Base-by-base conservation (phyloP, 2,329 filamentous ascomycete species). In the Diaporthe ilicicola region DNA sequence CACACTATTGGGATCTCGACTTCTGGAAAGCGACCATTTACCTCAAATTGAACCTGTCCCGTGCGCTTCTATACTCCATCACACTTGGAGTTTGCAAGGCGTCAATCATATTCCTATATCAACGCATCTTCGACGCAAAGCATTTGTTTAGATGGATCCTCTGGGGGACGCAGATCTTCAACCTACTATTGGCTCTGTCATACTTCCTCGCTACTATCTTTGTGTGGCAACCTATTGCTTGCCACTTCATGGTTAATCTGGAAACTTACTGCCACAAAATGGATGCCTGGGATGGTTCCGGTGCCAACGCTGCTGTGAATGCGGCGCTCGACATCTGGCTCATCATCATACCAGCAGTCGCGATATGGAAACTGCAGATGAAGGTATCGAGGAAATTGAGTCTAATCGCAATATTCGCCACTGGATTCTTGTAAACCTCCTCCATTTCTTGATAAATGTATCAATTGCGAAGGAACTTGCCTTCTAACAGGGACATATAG, bases 271-370 rank as follows among this genome's bases (percentile, higher is more conserved):
- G 68, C 44, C 50, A 10, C 5, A 56, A 50, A 12, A 32, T 59
- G 19, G 68, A 70, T 8, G 68, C 39, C n/a, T 70, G 68, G 68
- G 68, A 70, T 27, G 68, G 68, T 53, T 48, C 46, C n/a, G 68
- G 68, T 13, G 68, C 68, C 22, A 65, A 56, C n/a, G 37, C 68
- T 22, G 68, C 68, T 4, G 50, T 70, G n/a, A 70, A 70, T 17
- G 68, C 68, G 6, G 68, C 59, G 7, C 51, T 70, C 17, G 68
- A 70, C 22, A 17, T 59, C 8, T 70, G 68, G 68, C 68, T 70
- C 7, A 53, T 70, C 8, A 51, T n/a, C 2, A 55, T 70, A 17
- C 68, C 68, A 3, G 68, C 68, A 17, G n/a, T 51, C 8, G 39
- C 56, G 12, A 62, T 66, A n/a, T 56, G 68, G 51, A 46, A 53